Evolutionary conservation across 2,329 filamentous ascomycete genomes (phyloP).

Genomic region (Lachnellula occidentalis): DNA sequence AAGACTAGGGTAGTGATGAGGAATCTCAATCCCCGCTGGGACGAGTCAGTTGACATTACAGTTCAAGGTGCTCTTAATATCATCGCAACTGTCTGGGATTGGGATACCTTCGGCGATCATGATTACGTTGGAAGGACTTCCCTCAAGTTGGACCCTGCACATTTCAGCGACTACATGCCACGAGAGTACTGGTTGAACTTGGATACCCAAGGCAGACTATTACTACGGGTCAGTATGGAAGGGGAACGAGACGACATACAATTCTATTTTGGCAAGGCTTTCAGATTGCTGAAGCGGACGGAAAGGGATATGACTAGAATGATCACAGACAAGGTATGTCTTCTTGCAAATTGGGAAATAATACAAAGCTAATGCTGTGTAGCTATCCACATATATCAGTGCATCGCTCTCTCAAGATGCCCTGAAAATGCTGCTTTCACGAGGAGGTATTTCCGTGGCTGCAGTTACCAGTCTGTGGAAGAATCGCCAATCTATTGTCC

Average conservation of each 20-base stretch:
- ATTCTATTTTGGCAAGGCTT: conserved; percentile 97
- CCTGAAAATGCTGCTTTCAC: conserved; percentile 66
- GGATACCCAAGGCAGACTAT: conserved; percentile 84
- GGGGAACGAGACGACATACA: conserved; percentile 97
- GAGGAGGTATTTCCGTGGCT: conserved; percentile 61
- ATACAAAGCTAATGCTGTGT: conserved; percentile 2
- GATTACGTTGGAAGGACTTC: conserved; percentile 97
- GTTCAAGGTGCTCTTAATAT: conserved; percentile 88
- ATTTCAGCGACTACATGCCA: conserved; percentile 93
- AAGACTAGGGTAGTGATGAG: conserved; percentile 91
- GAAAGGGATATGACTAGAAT: conserved; percentile 97
- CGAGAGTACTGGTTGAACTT: conserved; percentile 97
- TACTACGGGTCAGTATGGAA: conserved; percentile 96
- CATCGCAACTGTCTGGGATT: conserved; percentile 97
- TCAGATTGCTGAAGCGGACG: conserved; percentile 88
- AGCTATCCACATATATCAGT: conserved; percentile 91
- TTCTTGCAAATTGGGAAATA: conserved; percentile 3
- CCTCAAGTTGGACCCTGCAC: conserved; percentile 92
- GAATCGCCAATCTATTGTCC: conserved; percentile 49
- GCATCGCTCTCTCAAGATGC: conserved; percentile 80
- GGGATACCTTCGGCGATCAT: conserved; percentile 94
- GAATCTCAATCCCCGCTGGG: conserved; percentile 91
- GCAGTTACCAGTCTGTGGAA: conserved; percentile 67
- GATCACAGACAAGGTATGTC: conserved; percentile 85
- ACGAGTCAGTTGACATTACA: conserved; percentile 93